Evolutionary conservation across 768 basidiomycete species (phyloP).

Genomic region (Tricholoma sp.): DNA sequence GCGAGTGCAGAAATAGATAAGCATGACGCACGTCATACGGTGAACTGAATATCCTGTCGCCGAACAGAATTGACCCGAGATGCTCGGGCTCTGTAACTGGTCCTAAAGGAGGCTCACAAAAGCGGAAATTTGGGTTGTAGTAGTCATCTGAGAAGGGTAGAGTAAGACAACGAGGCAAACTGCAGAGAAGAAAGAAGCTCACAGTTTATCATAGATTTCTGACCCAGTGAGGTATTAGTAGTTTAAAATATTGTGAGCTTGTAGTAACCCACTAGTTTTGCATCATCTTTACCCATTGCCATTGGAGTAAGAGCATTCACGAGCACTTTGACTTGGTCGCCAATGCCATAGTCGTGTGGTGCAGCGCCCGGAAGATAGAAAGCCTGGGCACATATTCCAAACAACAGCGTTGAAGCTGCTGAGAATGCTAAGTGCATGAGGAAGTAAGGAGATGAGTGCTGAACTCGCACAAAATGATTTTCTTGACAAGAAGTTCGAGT

Average conservation of each 20-base stretch:
- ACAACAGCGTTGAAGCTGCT: constrained; percentile 14
- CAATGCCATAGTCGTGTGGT: constrained; percentile 71
- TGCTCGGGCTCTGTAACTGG: constrained; percentile 75
- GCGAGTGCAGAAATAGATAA: background rate
- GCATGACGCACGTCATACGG: constrained; percentile 68
- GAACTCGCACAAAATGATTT: background rate
- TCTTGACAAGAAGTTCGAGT: background rate
- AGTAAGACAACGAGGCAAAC: constrained; percentile 2
- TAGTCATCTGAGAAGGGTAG: constrained; percentile 69
- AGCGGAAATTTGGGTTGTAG: constrained; percentile 81
- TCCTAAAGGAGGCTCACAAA: constrained; percentile 78
- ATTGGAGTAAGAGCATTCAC: constrained; percentile 91
- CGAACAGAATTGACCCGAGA: constrained; percentile 92
- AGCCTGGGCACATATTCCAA: constrained; percentile 35
- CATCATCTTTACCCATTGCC: constrained; percentile 58
- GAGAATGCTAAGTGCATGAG: constrained; percentile 20
- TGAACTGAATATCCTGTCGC: constrained; percentile 90
- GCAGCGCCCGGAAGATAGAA: constrained; percentile 95
- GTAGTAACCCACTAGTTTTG: constrained; percentile 62
- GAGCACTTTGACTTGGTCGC: constrained; percentile 73
- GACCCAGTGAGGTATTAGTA: background rate
- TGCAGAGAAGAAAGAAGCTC: constrained; percentile 14
- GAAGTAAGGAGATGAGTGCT: constrained; percentile 5
- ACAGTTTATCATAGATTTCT: constrained; percentile 95
- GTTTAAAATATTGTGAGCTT: background rate